Base-by-base conservation (phyloP, 441 rosid species). In the Biscutella auriculata region DNA sequence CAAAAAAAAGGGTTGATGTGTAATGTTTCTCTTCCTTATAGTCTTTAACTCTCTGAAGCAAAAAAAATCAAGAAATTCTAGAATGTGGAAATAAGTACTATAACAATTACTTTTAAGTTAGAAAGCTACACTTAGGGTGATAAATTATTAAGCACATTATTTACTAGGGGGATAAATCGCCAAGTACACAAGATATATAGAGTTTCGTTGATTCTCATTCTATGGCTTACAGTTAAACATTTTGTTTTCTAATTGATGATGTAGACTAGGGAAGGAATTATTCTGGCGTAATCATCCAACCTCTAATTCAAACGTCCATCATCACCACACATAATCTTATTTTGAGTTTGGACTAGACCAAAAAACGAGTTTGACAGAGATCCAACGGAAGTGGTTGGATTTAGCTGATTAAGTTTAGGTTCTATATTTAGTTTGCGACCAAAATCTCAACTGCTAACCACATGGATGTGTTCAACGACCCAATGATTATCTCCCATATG, bases 361-460 rank as follows among this genome's bases (percentile, higher is more conserved):
- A 28, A 53, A 16, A 5, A 39, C 30, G 32, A 35, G 40, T 45
- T 21, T 64, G 41, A 9, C 35, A 55, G 50, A 64, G 11, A 64
- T 63, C 34, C 56, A 64, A 56, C 13, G 57, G 30, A 48, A 56
- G 57, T 47, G 42, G 63, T 64, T 55, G 50, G 42, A 30, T 43
- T 36, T 53, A 40, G 26, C 48, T 48, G 34, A 4, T 45, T 30
- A 30, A 41, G 14, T 17, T 29, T 61, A 52, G 59, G 45, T 33
- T 43, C 8, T 49, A 33, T 11, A 12, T 52, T 42, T 52, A 19
- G 44, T 17, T 29, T 33, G 39, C 29, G 52, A 53, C 45, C 60
- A 62, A 43, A 33, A 62, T 43, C 35, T 43, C 46, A 53, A 62
- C 51, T 43, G 53, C 53, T 62, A 52, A 52, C 49, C 45, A 62